phyloP scores from a whole-genome alignment of 192 early-diverging fungal species.

The Dissophora globulifera region DNA sequence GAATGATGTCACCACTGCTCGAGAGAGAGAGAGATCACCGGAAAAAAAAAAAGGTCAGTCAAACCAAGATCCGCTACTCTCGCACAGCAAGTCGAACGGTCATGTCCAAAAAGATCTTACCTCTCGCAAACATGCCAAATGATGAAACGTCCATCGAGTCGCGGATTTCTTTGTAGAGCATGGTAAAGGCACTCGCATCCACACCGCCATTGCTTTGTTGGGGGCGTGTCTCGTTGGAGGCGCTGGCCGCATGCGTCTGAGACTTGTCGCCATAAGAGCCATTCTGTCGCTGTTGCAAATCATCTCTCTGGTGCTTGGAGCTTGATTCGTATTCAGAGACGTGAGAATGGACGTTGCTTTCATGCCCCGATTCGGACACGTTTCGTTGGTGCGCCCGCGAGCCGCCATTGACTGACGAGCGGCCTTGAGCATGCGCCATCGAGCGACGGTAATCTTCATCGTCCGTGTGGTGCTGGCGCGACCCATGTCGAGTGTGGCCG shows the following conservation, averaged over 20 bases:
- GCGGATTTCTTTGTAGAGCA: slow-evolving; percentile 51
- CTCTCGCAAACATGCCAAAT: slow-evolving; percentile 47
- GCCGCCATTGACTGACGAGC: slow-evolving; percentile 1
- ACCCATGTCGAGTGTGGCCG: background rate
- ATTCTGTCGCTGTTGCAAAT: slow-evolving; percentile 1
- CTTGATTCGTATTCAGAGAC: slow-evolving; percentile 24
- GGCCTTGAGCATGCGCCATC: background rate
- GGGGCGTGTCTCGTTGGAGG: background rate
- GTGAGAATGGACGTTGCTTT: background rate
- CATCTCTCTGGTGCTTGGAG: background rate
- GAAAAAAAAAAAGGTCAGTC: background rate
- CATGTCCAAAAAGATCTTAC: slow-evolving; percentile 3
- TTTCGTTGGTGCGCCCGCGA: background rate
- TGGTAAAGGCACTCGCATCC: slow-evolving; percentile 46
- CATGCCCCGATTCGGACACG: slow-evolving; percentile 1
- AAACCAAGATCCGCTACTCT: too few relatives aligned
- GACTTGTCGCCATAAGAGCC: slow-evolving; percentile 1
- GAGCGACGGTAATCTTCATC: slow-evolving; percentile 16
- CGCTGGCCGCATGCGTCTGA: background rate
- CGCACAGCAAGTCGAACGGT: too few relatives aligned
- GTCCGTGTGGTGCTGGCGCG: slow-evolving; percentile 17
- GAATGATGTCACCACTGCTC: slow-evolving; percentile 38
- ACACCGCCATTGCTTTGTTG: slow-evolving; percentile 19
- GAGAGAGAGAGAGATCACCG: background rate
- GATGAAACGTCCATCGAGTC: slow-evolving; percentile 47